Evolutionary conservation across 192 early-diverging fungal genomes (phyloP).

Genomic region (Umbelopsis sp.): DNA sequence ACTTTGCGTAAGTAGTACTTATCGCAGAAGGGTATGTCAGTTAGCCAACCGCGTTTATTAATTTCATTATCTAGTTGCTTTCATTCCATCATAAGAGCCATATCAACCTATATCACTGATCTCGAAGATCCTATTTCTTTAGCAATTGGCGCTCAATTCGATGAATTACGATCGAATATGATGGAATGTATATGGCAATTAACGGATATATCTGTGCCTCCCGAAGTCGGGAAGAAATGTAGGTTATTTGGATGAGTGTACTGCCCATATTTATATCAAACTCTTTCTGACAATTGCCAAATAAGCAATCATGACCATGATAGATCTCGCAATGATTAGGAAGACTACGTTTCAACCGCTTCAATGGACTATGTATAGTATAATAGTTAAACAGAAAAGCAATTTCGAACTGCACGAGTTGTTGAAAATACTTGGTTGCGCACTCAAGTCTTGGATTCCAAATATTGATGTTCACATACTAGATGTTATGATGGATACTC

Average conservation of each 20-base stretch:
- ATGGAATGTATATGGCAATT: conserved; percentile 39
- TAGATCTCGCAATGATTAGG: neutral
- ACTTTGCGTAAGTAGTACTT: conserved; percentile 19
- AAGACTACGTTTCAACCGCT: conserved; percentile 1
- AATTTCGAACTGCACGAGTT: neutral
- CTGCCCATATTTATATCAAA: neutral
- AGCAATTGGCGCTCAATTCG: conserved; percentile 19
- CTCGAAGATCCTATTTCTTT: neutral
- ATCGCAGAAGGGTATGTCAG: too few relatives aligned
- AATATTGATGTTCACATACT: conserved; percentile 18
- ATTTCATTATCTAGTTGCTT: conserved; percentile 31
- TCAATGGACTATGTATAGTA: conserved; percentile 14
- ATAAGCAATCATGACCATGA: conserved; percentile 8
- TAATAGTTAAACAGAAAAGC: neutral
- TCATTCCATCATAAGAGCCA: conserved; percentile 22
- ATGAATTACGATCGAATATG: conserved; percentile 25
- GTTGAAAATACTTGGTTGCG: neutral
- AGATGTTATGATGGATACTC: conserved; percentile 10
- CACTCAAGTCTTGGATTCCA: neutral
- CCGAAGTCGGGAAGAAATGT: conserved; percentile 48
- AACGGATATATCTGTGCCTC: conserved; percentile 30
- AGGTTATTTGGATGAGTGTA: neutral
- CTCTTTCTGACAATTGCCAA: neutral
- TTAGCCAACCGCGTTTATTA: too few relatives aligned
- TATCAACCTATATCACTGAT: conserved; percentile 18